Evolutionary conservation across 768 basidiomycete genomes (phyloP), one percentile per base, ranked within the genome.

Genomic region (Steccherinum ochraceum): DNA sequence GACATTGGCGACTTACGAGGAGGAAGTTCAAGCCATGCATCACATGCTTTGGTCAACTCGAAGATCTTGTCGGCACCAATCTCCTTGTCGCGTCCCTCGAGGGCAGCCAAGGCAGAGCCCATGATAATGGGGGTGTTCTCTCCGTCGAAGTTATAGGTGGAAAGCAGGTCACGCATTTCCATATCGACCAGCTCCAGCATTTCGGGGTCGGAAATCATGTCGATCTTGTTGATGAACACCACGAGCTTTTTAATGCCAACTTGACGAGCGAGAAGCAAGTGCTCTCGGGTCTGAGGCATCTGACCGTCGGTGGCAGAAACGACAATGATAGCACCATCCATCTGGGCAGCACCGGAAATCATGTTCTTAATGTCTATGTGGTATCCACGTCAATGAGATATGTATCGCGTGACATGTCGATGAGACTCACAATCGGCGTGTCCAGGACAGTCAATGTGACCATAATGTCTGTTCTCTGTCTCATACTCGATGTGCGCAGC

Each of bases 181-280:
- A 99, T 98, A 61, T 99, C 96, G 54, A 99, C 96, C 53, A 99
- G 86, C 74, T 96, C 93, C 51, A 98, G 75, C 93, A 99, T 97
- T 77, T 99, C 96, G 4, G 86, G 83, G 78, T 99, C 96, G 54
- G 86, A 81, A 52, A 98, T 89, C 75, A 86, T 82, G 72, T 99
- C 96, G 54, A 99, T 85, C 73, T 99, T 99, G 87, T 99, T 99
- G 70, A 99, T 93, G 77, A 96, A 99, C 58, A 99, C 96, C 52
- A 98, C 93, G 30, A 99, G 82, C 69, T 86, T 89, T 73, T 94
- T 93, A 65, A 99, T 88, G 57, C 96, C 96, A 57, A 98, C 94
- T 73, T 99, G 96, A 63, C 93, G 90, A 60, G 95, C 95, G 45
- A 99, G 83, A 49, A 99, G 86, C 55, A 99, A 72, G 72, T 99